A percentile compares a stretch with the other conserved stretches of the same genome.
phyloP scores from a whole-genome alignment of 2,329 filamentous ascomycete genomes.

The Exserohilum rostratum region DNA sequence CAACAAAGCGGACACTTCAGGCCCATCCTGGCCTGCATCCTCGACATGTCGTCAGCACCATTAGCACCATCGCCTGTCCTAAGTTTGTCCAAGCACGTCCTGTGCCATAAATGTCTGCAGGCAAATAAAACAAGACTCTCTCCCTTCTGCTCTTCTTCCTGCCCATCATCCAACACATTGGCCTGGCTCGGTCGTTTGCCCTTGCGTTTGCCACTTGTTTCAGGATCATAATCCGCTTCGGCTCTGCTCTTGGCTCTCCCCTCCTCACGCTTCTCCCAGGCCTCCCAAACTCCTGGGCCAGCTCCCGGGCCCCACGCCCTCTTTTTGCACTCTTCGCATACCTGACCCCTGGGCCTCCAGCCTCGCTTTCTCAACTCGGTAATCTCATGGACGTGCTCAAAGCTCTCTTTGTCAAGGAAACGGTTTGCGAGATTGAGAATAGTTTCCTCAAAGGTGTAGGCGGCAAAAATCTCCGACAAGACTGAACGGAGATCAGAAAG shows the following conservation, averaged over 20 bases:
- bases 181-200: conserved; percentile 21
- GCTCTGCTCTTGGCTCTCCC: conserved; percentile 53
- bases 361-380: conserved; percentile 78
- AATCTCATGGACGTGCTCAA: conserved; percentile 78
- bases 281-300: conserved; percentile 75
- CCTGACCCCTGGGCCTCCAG: conserved; percentile 85
- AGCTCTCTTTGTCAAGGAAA: conserved; percentile 86
- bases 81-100: conserved; percentile 40
- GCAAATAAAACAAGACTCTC: conserved; percentile 46
- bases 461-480: conserved; percentile 86
- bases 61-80: neutral
- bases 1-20: conserved; percentile 40
- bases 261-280: conserved; percentile 70
- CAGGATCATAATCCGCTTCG: conserved; percentile 47
- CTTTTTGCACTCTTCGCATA: conserved; percentile 83
- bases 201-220: conserved; percentile 54
- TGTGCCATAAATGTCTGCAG: conserved; percentile 51
- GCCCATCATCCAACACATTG: conserved; percentile 9
- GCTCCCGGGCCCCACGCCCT: conserved; percentile 90
- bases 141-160: conserved; percentile 5
- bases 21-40: conserved; percentile 9
- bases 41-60: conserved; percentile 1
- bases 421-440: conserved; percentile 84
- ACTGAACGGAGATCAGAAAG: conserved; percentile 86
- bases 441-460: conserved; percentile 93